phyloP scores from a whole-genome alignment of 169 alveolate genomes.

The Eimeria acervulina region DNA sequence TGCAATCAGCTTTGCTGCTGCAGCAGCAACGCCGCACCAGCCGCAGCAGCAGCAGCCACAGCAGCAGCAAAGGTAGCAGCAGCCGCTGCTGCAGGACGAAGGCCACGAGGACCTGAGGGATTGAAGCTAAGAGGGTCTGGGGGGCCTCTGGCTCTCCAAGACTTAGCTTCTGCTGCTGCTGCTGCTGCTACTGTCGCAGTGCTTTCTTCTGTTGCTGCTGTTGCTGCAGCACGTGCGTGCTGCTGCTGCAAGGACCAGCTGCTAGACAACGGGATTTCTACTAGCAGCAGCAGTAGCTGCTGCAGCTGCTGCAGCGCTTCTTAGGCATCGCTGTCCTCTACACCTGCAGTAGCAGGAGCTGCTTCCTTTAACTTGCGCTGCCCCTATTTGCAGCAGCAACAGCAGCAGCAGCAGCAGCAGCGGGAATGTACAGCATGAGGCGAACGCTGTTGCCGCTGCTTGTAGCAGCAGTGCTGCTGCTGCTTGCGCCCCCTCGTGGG shows the following conservation, averaged over 20 bases:
- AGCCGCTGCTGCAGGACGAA: background rate
- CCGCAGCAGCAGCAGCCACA: slow-evolving; percentile 4
- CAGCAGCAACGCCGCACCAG: slow-evolving; percentile 1
- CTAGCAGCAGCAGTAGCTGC: background rate
- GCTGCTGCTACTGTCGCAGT: background rate
- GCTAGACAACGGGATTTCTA: background rate
- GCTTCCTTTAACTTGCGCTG: too few relatives aligned
- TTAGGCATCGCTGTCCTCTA: too few relatives aligned
- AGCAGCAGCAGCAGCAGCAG: slow-evolving; percentile 16
- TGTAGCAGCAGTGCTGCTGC: background rate
- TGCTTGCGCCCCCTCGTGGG: background rate
- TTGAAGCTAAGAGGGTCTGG: background rate
- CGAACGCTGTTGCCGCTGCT: background rate
- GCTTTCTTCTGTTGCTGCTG: background rate
- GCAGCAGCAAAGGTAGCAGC: background rate
- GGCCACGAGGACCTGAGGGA: slow-evolving; percentile 4
- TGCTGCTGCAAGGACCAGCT: background rate
- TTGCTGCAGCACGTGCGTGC: background rate
- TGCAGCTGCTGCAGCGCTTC: too few relatives aligned
- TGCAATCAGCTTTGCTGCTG: background rate
- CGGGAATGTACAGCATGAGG: background rate
- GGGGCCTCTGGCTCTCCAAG: background rate
- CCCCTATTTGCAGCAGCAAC: too few relatives aligned
- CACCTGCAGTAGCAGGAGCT: too few relatives aligned
- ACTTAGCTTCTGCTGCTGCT: too few relatives aligned